Base-by-base conservation (phyloP, 331 rosid species). In the Erythrophleum ivorense region DNA sequence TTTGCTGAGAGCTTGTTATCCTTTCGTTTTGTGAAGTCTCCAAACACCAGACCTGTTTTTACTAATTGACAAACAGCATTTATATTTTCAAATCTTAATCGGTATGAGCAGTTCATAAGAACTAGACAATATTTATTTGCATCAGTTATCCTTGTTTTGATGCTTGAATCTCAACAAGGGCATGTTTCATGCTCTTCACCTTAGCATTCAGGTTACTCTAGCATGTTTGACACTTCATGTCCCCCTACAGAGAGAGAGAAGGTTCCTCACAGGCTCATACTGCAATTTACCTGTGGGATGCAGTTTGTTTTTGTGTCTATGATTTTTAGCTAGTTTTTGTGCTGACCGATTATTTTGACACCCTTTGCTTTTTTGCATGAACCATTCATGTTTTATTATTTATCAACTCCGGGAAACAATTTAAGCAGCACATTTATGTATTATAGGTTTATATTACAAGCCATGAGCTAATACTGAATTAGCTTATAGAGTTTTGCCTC, bases 151-250 rank as follows among this genome's bases (percentile, higher is more conserved):
- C n/a, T 54, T 53, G 50, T 18, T 64, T 6, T 34, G 5, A 16
- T 36, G 33, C 66, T 73, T 55, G 52, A 54, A 73, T 73, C 66
- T 36, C 38, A 43, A 54, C 78, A 54, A 36, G 66, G 21, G 40
- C 36, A 34, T 38, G 65, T 74, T 74, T 21, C 67, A 19, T 12
- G 3, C 21, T 58, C 53, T 7, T 73, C 67, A 38, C 24, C 57
- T 74, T 24, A 57, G 40, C 46, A 52, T 73, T 53, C 18, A 31
- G 62, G 76, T 54, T 16, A 34, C 18, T 34, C 43, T 1, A 10
- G 65, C 34, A 55, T 54, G 33, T n/a, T 38, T 21, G 33, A 54
- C 50, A 36, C 29, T 18, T 73, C 63, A 33, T 73, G 50, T 11
- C 34, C 49, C 8, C 45, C 29, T 7, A 52, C 3, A 33, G 13